Evolutionary conservation across 805 yeast genomes (phyloP).

Genomic region (Spathaspora arborariae): DNA sequence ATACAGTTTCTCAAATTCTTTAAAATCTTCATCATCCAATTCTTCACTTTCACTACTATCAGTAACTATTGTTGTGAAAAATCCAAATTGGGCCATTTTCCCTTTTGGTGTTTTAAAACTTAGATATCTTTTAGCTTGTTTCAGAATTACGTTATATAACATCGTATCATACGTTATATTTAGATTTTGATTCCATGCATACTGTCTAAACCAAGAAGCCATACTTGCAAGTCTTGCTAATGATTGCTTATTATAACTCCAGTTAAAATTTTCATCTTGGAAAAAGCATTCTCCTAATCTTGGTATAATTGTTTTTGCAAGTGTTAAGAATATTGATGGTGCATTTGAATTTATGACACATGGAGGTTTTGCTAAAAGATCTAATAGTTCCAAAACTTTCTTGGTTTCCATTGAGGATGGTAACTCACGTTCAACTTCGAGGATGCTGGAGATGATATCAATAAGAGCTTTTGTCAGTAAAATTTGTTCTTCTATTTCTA

Average conservation of each 20-base stretch:
- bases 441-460: neutral
- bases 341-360: neutral
- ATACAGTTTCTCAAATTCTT: too few species aligned
- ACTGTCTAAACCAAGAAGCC: too few species aligned
- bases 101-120: neutral
- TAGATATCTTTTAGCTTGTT: neutral
- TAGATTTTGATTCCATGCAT: too few species aligned
- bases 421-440: too few species aligned
- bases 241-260: too few species aligned
- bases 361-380: neutral
- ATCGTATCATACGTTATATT: neutral
- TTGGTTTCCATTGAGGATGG: neutral
- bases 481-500: neutral
- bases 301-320: neutral
- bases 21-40: too few species aligned
- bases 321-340: neutral
- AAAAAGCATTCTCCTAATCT: too few species aligned
- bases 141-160: neutral
- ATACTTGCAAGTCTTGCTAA: too few species aligned
- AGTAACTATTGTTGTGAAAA: too few species aligned
- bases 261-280: too few species aligned
- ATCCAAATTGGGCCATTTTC: neutral
- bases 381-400: neutral
- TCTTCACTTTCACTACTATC: too few species aligned
- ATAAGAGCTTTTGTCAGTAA: neutral